These are phyloP conservation scores for Solanum infundibuliforme DNA, from an alignment of 257 asterid genomes.

Conservation along the genomic window DNA sequence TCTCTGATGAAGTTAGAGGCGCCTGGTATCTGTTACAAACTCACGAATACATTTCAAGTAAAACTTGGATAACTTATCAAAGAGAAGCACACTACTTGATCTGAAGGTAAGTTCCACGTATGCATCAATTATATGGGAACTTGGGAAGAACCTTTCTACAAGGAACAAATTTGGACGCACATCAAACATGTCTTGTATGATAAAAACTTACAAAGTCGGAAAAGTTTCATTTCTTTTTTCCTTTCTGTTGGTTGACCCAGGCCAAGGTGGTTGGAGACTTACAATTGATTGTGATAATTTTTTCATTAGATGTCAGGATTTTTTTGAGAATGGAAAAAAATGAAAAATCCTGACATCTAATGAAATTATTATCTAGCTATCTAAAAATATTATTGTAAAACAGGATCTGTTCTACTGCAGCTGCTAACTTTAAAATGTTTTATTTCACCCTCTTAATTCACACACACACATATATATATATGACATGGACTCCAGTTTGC, in stretches of 20 bases:
- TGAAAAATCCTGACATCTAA: not conserved
- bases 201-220: not conserved
- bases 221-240: not conserved
- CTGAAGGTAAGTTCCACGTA: not conserved
- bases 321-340: not conserved
- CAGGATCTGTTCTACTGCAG: not conserved
- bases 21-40: not conserved
- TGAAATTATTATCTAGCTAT: not conserved
- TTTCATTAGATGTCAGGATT: not conserved
- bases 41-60: not conserved
- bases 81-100: not conserved
- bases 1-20: not conserved
- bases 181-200: not conserved
- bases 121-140: not conserved
- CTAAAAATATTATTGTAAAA: not conserved
- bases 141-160: not conserved
- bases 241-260: not conserved
- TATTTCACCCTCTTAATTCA: not conserved
- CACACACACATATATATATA: not conserved
- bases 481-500: not conserved
- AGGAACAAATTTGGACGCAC: not conserved
- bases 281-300: not conserved
- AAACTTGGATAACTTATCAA: not conserved
- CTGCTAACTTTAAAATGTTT: not conserved
- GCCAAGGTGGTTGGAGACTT: not conserved